These are phyloP conservation scores for Tetrapisispora nanseiensis DNA, from an alignment of 805 yeast genomes.

Conservation along the genomic window DNA sequence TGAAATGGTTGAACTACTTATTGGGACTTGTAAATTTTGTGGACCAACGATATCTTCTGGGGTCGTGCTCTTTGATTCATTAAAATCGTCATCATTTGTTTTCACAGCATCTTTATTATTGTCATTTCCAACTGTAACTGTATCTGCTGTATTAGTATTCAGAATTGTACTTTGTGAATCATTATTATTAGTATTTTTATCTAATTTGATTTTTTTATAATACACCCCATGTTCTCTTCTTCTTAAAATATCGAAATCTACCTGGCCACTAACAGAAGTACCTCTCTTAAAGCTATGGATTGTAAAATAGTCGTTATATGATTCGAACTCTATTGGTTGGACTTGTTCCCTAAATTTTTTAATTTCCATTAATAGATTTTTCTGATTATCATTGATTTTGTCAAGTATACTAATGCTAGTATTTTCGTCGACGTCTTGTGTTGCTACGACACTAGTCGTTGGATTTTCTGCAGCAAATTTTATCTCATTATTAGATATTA, in stretches of 20 bases:
- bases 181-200: neutral
- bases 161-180: neutral
- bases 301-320: constrained; percentile 24
- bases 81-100: neutral
- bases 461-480: neutral
- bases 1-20: neutral
- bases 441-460: neutral
- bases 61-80: neutral
- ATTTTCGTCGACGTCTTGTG: too few species aligned
- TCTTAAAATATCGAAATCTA: constrained; percentile 22
- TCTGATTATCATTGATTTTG: neutral
- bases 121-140: too few species aligned
- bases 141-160: neutral
- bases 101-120: neutral
- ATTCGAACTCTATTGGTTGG: constrained; percentile 27
- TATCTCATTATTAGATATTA: neutral
- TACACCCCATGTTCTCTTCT: constrained; percentile 21
- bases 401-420: neutral
- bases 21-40: neutral
- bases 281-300: constrained; percentile 25
- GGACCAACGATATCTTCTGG: neutral
- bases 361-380: neutral
- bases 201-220: constrained; percentile 17
- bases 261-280: constrained; percentile 26
- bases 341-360: constrained; percentile 5